Evolutionary conservation across 108 stramenopile genomes (phyloP).

Genomic region (Pseudonitzschia pungens): DNA sequence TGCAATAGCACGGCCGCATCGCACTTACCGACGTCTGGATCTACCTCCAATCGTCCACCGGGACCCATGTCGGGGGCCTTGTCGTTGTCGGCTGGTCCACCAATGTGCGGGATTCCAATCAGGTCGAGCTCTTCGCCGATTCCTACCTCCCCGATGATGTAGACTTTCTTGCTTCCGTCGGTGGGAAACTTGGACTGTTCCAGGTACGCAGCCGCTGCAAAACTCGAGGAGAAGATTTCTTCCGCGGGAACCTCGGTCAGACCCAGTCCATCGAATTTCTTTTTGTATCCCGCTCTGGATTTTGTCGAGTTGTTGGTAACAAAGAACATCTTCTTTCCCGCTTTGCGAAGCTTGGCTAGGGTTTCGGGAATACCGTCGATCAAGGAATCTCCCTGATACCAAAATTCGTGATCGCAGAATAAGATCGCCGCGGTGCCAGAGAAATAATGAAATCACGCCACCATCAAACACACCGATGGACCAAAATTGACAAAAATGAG

Average conservation of each 20-base stretch:
- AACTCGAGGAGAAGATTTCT: constrained; percentile 93
- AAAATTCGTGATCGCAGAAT: no score
- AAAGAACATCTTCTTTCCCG: constrained; percentile 95
- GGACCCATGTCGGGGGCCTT: constrained; percentile 89
- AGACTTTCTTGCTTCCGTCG: constrained; percentile 95
- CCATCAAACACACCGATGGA: not conserved
- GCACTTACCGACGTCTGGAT: constrained; percentile 79
- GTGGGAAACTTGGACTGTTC: constrained; percentile 93
- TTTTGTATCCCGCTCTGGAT: constrained; percentile 89
- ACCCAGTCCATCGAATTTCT: constrained; percentile 92
- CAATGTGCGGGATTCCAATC: constrained; percentile 92
- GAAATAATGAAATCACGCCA: no score
- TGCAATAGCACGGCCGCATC: no score
- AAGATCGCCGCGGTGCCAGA: no score
- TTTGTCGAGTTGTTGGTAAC: constrained; percentile 99
- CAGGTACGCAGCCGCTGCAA: constrained; percentile 97
- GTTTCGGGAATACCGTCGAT: constrained; percentile 94
- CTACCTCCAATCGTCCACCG: constrained; percentile 84
- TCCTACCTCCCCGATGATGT: constrained; percentile 94
- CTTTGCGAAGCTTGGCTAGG: constrained; percentile 74
- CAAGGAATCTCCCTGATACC: constrained; percentile 79
- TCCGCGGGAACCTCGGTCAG: constrained; percentile 81
- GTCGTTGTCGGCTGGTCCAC: constrained; percentile 87
- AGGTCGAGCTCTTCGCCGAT: constrained; percentile 96
- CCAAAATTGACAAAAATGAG: not conserved